Evolutionary conservation across 345 rosid species (phyloP), one percentile per base, ranked within the genome.

Genomic region (Citrus cavaleriei): DNA sequence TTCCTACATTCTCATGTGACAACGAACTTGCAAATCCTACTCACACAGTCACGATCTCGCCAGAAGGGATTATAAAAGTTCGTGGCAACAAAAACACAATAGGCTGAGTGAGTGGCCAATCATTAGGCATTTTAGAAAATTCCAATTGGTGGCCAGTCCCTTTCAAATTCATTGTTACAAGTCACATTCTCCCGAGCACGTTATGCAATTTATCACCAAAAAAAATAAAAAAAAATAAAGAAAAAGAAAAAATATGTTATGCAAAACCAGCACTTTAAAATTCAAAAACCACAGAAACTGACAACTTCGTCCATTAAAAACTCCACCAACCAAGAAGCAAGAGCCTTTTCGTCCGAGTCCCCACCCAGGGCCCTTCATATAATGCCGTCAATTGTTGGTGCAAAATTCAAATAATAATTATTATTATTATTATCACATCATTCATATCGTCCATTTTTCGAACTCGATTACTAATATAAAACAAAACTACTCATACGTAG

Each of bases 271-370:
- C n/a, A 8, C 22, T 76, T 46, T 1, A 77, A 79, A 51, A 10
- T 74, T 69, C 14, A 18, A 64, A 83, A 71, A 59, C 24, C 2
- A 27, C 5, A 16, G 42, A 13, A 81, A 63, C 38, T 4, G 73
- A 69, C 83, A 59, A 4, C 18, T 49, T 73, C 72, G 74, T 21
- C 63, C 21, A 75, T 71, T 75, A 66, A 62, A 76, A 54, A 18
- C 72, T 54, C 69, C 78, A 78, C 83, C 78, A 25, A 38, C 80
- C 55, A 70, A 18, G 38, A 16, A 0, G 4, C 46, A 66, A 18
- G 73, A 46, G 40, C 60, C 60, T 3, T 18, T 12, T 14, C 0
- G 19, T 7, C 14, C 25, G 1, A 13, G 77, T 58, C 80, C 75
- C 77, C 76, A 24, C 46, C 32, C 0, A 1, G 57, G 57, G 2